phyloP scores from a whole-genome alignment of 176 grass and related monocot genomes.

The Musa troglodytarum region DNA sequence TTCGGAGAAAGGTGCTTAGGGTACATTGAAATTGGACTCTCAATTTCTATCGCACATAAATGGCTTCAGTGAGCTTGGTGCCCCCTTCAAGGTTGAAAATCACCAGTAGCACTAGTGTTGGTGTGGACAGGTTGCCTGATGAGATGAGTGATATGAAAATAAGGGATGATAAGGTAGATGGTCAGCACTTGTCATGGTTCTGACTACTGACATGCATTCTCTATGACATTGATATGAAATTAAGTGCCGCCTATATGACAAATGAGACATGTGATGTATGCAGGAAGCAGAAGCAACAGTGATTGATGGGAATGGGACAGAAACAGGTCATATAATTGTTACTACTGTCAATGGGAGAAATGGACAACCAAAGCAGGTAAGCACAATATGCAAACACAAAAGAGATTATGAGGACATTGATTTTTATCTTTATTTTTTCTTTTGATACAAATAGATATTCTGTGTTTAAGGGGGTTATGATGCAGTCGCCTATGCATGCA shows the following conservation, averaged over 20 bases:
- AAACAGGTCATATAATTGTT: slow-evolving; percentile 63
- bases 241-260: neutral
- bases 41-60: neutral
- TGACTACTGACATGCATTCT: slow-evolving; percentile 1
- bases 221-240: neutral
- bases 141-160: slow-evolving; percentile 65
- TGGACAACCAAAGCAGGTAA: slow-evolving; percentile 72
- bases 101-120: slow-evolving; percentile 27
- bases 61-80: slow-evolving; percentile 43
- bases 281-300: slow-evolving; percentile 67
- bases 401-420: no score
- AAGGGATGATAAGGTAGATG: slow-evolving; percentile 73
- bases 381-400: neutral
- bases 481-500: no score
- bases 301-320: slow-evolving; percentile 58
- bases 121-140: slow-evolving; percentile 41
- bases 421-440: neutral
- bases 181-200: neutral
- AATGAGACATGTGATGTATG: neutral
- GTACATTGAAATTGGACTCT: neutral
- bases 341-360: slow-evolving; percentile 60
- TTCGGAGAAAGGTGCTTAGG: neutral
- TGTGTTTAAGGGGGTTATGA: no score
- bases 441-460: neutral
- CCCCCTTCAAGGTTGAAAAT: slow-evolving; percentile 41